phyloP scores from a whole-genome alignment of 257 asterid genomes.

The Anisodus acutangulus region DNA sequence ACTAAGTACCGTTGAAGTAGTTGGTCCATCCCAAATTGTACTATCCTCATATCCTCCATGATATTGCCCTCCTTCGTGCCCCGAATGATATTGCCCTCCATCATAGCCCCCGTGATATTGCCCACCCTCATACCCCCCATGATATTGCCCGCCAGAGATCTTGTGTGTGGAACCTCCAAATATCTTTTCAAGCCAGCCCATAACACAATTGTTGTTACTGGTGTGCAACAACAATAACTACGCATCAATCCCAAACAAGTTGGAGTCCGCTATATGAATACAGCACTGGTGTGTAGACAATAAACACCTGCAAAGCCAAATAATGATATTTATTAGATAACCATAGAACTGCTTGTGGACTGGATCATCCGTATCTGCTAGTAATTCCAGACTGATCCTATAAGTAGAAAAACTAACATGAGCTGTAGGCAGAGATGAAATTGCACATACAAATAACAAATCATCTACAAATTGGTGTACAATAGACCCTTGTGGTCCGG shows the following conservation, averaged over 20 bases:
- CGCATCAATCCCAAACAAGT: background rate
- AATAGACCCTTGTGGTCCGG: too few species aligned
- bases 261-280: constrained; percentile 10
- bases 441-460: background rate
- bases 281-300: background rate
- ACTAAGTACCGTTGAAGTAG: constrained; percentile 58
- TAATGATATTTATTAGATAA: background rate
- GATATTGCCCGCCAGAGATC: constrained; percentile 70
- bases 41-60: constrained; percentile 74
- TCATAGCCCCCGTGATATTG: constrained; percentile 75
- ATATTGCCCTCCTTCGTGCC: constrained; percentile 34
- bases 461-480: background rate
- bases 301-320: constrained; percentile 26
- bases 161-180: constrained; percentile 86
- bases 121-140: constrained; percentile 54
- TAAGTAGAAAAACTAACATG: background rate
- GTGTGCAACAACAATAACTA: background rate
- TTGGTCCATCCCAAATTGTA: constrained; percentile 64
- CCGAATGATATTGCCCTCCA: constrained; percentile 43
- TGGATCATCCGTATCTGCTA: background rate
- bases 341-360: background rate
- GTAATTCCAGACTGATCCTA: background rate
- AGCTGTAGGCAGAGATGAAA: background rate
- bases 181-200: constrained; percentile 32
- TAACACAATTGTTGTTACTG: background rate